Percentiles rank a stretch among this genome's conserved stretches.
phyloP scores from a whole-genome alignment of 352 stramenopile genomes.

The Albugo candida region DNA sequence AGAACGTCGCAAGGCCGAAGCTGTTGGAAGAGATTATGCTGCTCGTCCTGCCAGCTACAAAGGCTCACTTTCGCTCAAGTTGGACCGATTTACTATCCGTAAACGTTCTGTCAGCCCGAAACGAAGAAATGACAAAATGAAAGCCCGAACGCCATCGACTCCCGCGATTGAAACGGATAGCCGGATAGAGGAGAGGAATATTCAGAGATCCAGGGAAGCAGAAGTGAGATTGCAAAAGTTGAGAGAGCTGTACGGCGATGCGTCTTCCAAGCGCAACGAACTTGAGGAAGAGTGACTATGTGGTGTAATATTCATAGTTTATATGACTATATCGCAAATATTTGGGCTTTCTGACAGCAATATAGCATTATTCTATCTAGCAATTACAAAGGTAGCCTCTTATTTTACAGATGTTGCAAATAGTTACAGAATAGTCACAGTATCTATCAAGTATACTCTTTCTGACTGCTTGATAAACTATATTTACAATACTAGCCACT shows the following conservation, averaged over 20 bases:
- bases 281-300: background rate
- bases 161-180: background rate
- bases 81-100: constrained; percentile 72
- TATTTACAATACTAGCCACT: too few relatives aligned
- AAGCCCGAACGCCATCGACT: constrained; percentile 14
- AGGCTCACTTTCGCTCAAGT: constrained; percentile 80
- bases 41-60: constrained; percentile 84
- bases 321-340: too few relatives aligned
- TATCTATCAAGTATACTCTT: too few relatives aligned
- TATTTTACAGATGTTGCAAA: too few relatives aligned
- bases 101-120: constrained; percentile 43
- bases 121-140: constrained; percentile 29
- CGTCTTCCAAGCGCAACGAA: constrained; percentile 15
- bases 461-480: too few relatives aligned
- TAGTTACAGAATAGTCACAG: too few relatives aligned
- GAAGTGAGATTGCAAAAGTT: constrained; percentile 52
- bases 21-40: constrained; percentile 80
- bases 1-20: constrained; percentile 79
- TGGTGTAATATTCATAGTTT: too few relatives aligned
- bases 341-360: too few relatives aligned
- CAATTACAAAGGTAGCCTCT: too few relatives aligned
- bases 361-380: too few relatives aligned
- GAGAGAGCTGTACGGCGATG: constrained; percentile 66
- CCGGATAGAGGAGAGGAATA: background rate
- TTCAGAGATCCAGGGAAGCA: constrained; percentile 16